These are phyloP conservation scores for Viola pubescens DNA, from an alignment of 441 rosid genomes.

Conservation along the genomic window DNA sequence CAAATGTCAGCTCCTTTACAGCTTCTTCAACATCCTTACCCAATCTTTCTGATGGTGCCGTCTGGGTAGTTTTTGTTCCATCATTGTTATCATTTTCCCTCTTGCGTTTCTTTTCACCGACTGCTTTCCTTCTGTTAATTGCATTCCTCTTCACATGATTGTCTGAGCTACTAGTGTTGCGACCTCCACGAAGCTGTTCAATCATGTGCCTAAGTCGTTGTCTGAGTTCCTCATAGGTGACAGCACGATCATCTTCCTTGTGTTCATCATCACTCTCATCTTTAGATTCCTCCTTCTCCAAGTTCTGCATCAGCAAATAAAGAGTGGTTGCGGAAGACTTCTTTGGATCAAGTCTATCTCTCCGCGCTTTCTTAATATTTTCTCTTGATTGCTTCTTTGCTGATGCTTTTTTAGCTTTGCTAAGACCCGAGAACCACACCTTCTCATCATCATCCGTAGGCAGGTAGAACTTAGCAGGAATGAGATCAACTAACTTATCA, in stretches of 20 bases:
- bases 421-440: constrained; percentile 73
- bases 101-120: constrained; percentile 35
- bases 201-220: constrained; percentile 52
- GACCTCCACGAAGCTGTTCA: constrained; percentile 53
- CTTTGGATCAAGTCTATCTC: constrained; percentile 66
- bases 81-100: constrained; percentile 34
- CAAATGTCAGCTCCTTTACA: constrained; percentile 54
- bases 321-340: constrained; percentile 42
- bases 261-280: constrained; percentile 32
- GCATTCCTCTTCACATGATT: constrained; percentile 28
- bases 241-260: constrained; percentile 30
- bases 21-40: constrained; percentile 58
- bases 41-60: constrained; percentile 30
- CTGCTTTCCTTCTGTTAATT: constrained; percentile 22
- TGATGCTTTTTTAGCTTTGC: constrained; percentile 49
- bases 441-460: constrained; percentile 58
- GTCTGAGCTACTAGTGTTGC: constrained; percentile 35
- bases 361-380: constrained; percentile 69
- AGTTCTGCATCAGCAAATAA: constrained; percentile 49
- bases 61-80: constrained; percentile 16
- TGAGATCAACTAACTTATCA: constrained; percentile 62
- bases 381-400: constrained; percentile 57
- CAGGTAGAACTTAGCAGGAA: constrained; percentile 78
- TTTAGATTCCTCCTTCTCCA: constrained; percentile 47
- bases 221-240: constrained; percentile 73